Base-by-base conservation (phyloP, 805 yeast genomes). In the Kodamaea nitidulidarum region DNA sequence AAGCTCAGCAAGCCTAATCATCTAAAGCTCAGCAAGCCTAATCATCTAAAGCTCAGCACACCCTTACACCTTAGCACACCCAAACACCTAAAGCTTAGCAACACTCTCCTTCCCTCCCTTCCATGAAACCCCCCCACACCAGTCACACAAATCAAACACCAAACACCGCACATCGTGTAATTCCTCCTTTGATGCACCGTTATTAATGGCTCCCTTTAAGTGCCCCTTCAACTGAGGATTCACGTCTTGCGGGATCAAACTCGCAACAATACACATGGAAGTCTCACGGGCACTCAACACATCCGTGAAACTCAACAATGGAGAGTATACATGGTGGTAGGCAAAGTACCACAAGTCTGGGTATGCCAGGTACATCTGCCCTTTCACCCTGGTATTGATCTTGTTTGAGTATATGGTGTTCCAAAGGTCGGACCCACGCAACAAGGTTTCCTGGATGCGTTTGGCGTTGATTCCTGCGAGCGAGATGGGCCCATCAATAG, bases 191-290 rank as follows among this genome's bases (percentile, higher is more conserved):
- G 84, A 68, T 7, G 85, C 83, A 0, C 96, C 96, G 20, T 79
- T 75, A 52, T 87, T 88, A 36, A 80, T 45, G 0, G 96, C 96
- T 0, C 97, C 97, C 56, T 74, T 77, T 44, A 90, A 69, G 56
- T 90, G 97, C 0, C 97, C 97, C 60, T 87, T 85, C 48, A 90
- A 69, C 52, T 90, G 96, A 0, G 96, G 95, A 49, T 85, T 87
- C 8, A 90, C 96, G 58, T 90, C 95, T 55, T 87, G 96, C 1
- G 97, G 96, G 8, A 90, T 80, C 48, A 90, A 70, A 44, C 91
- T 73, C 0, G 95, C 81, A 12, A 90, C 75, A 2, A 90, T 78
- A 22, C 87, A 81, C 42, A 87, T 55, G 22, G 91, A 80, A 1
- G 96, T 83, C 46, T 88, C 95, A 46, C 67, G 70, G 1, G 84